Percentiles rank a stretch among this genome's conserved stretches.
phyloP scores from a whole-genome alignment of 169 alveolate species.

The Fabrea salina region DNA sequence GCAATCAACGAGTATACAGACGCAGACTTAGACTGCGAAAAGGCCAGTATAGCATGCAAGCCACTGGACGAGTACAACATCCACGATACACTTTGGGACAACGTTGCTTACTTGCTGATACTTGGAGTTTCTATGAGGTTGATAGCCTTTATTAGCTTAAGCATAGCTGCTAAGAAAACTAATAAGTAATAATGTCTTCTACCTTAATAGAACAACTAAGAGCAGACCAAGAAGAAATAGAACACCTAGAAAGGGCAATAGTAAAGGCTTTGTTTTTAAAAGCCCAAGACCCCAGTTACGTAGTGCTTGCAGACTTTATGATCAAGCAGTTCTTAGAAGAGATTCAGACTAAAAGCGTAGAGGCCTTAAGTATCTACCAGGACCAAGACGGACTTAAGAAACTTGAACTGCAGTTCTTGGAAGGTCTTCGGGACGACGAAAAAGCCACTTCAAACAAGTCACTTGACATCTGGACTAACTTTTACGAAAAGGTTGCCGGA shows the following conservation, averaged over 20 bases:
- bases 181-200: slow-evolving; percentile 8
- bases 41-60: neutral
- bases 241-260: slow-evolving; percentile 72
- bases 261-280: slow-evolving; percentile 62
- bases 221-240: slow-evolving; percentile 68
- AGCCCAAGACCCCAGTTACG: slow-evolving; percentile 73
- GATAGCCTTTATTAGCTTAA: too few species aligned
- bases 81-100: too few species aligned
- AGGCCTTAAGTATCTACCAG: slow-evolving; percentile 61
- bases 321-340: slow-evolving; percentile 60
- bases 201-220: slow-evolving; percentile 63
- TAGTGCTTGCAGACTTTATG: slow-evolving; percentile 71
- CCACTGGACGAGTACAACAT: slow-evolving; percentile 25
- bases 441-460: slow-evolving; percentile 50
- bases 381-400: slow-evolving; percentile 68
- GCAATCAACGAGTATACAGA: slow-evolving; percentile 25
- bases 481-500: slow-evolving; percentile 74
- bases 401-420: neutral
- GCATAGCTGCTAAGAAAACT: too few species aligned
- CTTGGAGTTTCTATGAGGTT: too few species aligned
- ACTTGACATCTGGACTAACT: slow-evolving; percentile 81
- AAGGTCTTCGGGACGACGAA: slow-evolving; percentile 63
- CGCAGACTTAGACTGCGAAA: neutral
- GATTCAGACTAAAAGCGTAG: slow-evolving; percentile 64
- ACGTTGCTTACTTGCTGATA: too few species aligned